A percentile compares a stretch with the other conserved stretches of the same genome.
These are phyloP conservation scores for Cryptococcus sp. DNA, from an alignment of 1,284 basidiomycete species.

Conservation along the genomic window DNA sequence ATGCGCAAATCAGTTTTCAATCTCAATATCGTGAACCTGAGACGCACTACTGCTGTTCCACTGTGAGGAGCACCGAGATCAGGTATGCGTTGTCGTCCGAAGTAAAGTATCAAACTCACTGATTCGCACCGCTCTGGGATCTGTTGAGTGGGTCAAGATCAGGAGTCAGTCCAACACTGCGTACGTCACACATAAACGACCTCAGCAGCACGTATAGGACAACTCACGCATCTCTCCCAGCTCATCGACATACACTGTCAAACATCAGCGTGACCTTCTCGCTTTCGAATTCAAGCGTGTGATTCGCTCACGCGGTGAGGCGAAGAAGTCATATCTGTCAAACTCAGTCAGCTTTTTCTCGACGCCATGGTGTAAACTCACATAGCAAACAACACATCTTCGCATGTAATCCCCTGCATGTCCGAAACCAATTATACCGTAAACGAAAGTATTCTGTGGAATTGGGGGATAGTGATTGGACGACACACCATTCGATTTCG, in stretches of 20 bases:
- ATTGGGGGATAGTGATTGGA: neutral
- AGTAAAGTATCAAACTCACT: constrained; percentile 24
- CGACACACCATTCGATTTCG: constrained; percentile 46
- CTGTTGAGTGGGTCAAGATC: constrained; percentile 6
- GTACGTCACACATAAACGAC: too few species aligned
- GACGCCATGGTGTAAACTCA: constrained; percentile 14
- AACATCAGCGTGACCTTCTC: constrained; percentile 9
- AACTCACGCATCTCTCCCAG: constrained; percentile 46
- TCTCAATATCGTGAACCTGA: neutral
- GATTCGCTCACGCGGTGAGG: constrained; percentile 38
- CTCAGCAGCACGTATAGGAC: neutral
- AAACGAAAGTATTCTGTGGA: neutral
- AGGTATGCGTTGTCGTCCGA: neutral
- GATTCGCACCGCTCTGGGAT: constrained; percentile 39
- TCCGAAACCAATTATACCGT: neutral
- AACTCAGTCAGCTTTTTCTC: neutral
- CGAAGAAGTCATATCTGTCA: constrained; percentile 48
- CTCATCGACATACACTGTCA: constrained; percentile 45
- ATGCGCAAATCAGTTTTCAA: neutral
- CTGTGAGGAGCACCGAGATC: constrained; percentile 18
- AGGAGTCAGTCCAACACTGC: constrained; percentile 8
- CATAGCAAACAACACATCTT: constrained; percentile 50
- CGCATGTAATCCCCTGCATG: constrained; percentile 42
- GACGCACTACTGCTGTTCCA: constrained; percentile 51
- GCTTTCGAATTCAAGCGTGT: neutral